Conservation (phyloP, 495 filamentous ascomycete species). For the Hyaloscypha finlandica region DNA sequence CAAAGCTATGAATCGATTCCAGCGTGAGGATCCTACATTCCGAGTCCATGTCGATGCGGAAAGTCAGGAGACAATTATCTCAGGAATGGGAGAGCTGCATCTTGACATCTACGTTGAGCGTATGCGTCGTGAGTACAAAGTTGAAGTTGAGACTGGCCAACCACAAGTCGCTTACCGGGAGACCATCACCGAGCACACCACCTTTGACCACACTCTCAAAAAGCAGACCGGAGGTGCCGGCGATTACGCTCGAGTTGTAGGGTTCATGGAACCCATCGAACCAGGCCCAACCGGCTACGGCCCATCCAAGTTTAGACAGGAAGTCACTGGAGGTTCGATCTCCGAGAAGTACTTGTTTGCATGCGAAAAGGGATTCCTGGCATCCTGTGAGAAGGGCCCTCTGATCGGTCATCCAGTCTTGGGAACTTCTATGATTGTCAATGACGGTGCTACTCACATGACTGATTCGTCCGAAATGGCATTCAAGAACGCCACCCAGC, state of each 20-base stretch:
- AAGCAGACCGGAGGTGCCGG: slow-evolving; percentile 96
- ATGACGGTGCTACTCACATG: slow-evolving; percentile 96
- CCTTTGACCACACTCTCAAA: slow-evolving; percentile 93
- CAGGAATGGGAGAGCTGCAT: slow-evolving; percentile 97
- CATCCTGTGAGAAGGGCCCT: slow-evolving; percentile 83
- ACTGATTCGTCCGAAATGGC: slow-evolving; percentile 98
- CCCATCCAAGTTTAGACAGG: slow-evolving; percentile 69
- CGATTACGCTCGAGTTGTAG: slow-evolving; percentile 92
- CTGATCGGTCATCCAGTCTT: slow-evolving; percentile 93
- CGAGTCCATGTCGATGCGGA: slow-evolving; percentile 89
- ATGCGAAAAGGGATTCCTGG: slow-evolving; percentile 93
- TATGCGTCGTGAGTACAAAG: slow-evolving; percentile 95
- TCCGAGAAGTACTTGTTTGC: slow-evolving; percentile 95
- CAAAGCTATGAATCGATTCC: slow-evolving; percentile 99
- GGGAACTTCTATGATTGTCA: slow-evolving; percentile 86
- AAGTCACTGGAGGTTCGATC: slow-evolving; percentile 86
- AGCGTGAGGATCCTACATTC: slow-evolving; percentile 98
- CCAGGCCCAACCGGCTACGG: slow-evolving; percentile 60
- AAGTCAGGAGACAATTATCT: slow-evolving; percentile 93
- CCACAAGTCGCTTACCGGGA: slow-evolving; percentile 98
- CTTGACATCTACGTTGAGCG: slow-evolving; percentile 98
- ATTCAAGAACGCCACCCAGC: slow-evolving; percentile 95
- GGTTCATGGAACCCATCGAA: slow-evolving; percentile 86
- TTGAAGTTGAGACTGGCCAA: slow-evolving; percentile 92
- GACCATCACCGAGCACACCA: slow-evolving; percentile 73